Base-by-base conservation (phyloP, 116 monocot genomes). In the Papilionanthe hybrid region DNA sequence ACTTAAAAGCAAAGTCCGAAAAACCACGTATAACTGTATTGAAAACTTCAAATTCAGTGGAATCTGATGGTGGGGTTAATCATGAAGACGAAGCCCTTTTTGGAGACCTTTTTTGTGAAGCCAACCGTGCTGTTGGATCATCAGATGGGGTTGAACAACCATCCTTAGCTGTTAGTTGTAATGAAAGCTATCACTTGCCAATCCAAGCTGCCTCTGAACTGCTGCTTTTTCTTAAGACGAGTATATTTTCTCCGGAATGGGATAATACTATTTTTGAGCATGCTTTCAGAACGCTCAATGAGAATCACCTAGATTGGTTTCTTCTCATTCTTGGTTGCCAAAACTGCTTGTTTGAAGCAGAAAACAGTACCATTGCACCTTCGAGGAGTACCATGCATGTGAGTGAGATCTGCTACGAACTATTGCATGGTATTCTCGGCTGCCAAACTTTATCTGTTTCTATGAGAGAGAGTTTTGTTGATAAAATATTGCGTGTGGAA, bases 11-110 rank as follows among this genome's bases (percentile, higher is more conserved):
- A 1, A 83, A 82, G 83, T 28, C 78, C 60, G 90, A 94, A 7
- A 90, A 73, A 79, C 79, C 79, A 50, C 80, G 81, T 19, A 41
- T 68, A 75, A 81, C 58, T 82, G 87, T 79, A 75, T 47, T 79
- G 29, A 98, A 93, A 79, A 68, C 85, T 83, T 80, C 83, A 83
- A n/a, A 78, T 78, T 25, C 77, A 55, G 81, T 85, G 53, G 98
- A 94, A 29, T 79, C 69, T 1, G 98, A 98, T 28, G 80, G 82
- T 82, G 75, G 85, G 58, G 57, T 72, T 57, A 90, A 68, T 84
- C 98, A 91, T 83, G 98, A 99, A 75, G 98, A 99, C 71, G 98
- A 99, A 80, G 98, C 98, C 12, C 87, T 99, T 72, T 99, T 99
- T 91, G 98, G 98, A 41, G 65, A 99, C 83, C 98, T 99, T 77